Base-by-base conservation (phyloP, 805 yeast genomes). In the Hanseniaspora vineae region DNA sequence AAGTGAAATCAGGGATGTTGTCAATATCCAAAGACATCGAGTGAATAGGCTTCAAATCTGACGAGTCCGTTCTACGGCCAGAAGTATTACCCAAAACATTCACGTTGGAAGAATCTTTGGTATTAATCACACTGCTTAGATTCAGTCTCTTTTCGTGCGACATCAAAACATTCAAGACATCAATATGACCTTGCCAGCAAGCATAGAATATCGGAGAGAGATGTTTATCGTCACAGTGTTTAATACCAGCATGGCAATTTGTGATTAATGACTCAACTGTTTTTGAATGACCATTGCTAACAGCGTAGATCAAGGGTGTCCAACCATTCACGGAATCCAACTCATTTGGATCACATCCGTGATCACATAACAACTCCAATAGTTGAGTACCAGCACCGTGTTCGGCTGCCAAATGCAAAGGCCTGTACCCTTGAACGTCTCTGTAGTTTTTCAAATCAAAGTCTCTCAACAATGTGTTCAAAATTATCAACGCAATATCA, bases 291-390 rank as follows among this genome's bases (percentile, higher is more conserved):
- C 97, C 97, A 55, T 85, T 90, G 53, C 79, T 77, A 1, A 89
- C 89, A 18, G 96, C 85, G 62, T 92, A 90, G 57, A 88, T 86
- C 2, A 92, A 73, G 0, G 97, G 95, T 0, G 96, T 80, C 97
- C 97, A 92, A 55, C 82, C 83, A 59, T 89, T 88, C 49, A 87
- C 78, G 46, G 85, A 83, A 64, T 92, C 97, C 9, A 80, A 57
- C 50, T 77, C 80, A 63, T 92, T 84, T 5, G 90, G 77, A 56
- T 82, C 78, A 1, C 84, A 82, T 4, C 89, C 90, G 52, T 81
- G 73, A n/a, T 74, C 66, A 1, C 84, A 72, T 33, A 92, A 66
- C 43, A 88, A 63, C 31, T 81, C 76, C 12, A 92, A 78, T 32
- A 90, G 69, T 49, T 77, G 68, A 52, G 71, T 69, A 59, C 81